Percentiles rank a stretch among this genome's conserved stretches.
Conservation (phyloP, 768 basidiomycete genomes). For the Tricholoma flavovirens region DNA sequence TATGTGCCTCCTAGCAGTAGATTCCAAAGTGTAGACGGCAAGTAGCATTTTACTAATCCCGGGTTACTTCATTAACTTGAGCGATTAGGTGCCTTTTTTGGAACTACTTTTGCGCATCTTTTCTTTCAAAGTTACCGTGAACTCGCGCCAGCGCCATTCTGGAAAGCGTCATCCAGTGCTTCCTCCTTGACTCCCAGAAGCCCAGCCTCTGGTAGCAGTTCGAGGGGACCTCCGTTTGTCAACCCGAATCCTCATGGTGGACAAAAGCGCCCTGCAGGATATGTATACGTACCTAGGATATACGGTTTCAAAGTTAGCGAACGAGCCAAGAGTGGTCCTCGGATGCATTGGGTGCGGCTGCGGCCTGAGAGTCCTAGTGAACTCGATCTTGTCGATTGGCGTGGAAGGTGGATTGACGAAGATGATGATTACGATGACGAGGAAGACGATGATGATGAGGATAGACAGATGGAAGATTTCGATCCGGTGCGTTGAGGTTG, state of each 20-base stretch:
- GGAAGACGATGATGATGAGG: conserved; percentile 61
- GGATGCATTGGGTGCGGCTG: conserved; percentile 95
- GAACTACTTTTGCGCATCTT: conserved; percentile 96
- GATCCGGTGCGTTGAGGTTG: conserved; percentile 54
- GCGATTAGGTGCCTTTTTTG: conserved; percentile 89
- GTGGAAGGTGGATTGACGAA: conserved; percentile 80
- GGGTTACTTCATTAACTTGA: conserved; percentile 1
- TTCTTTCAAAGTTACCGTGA: conserved; percentile 98
- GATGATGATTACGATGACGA: conserved; percentile 57
- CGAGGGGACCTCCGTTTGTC: conserved; percentile 55
- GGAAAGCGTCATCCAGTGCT: conserved; percentile 59
- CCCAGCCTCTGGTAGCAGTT: conserved; percentile 42
- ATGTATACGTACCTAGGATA: conserved; percentile 86
- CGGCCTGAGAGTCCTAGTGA: conserved; percentile 78
- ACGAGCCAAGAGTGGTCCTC: conserved; percentile 86
- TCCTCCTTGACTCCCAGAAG: conserved; percentile 56
- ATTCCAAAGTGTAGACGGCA: conserved; percentile 94
- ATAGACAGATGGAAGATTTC: conserved; percentile 82
- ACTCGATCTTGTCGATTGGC: conserved; percentile 84
- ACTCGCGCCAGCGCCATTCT: conserved; percentile 91
- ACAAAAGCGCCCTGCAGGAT: conserved; percentile 81
- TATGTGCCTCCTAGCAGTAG: conserved; percentile 93
- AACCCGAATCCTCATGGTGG: conserved; percentile 90
- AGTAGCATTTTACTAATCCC: conserved; percentile 19
- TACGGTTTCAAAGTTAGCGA: conserved; percentile 99